These are phyloP conservation scores for Urochloa ruziziensis DNA, from an alignment of 176 grass and related monocot genomes.

Conservation along the genomic window DNA sequence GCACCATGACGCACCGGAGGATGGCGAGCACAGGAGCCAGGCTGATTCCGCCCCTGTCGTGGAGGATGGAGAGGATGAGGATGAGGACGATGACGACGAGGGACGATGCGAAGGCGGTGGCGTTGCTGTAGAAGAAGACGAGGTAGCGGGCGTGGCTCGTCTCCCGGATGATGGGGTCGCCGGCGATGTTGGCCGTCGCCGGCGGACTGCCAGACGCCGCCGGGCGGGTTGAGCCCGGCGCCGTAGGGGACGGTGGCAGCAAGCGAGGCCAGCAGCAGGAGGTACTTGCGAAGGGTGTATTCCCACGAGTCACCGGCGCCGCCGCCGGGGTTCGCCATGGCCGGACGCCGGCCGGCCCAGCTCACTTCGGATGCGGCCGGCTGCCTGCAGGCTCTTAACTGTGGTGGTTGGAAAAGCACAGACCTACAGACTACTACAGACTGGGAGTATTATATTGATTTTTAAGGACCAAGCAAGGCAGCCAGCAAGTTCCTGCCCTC, in stretches of 20 bases:
- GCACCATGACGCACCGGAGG: background rate
- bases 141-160: background rate
- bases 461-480: no score
- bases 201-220: background rate
- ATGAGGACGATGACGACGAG: background rate
- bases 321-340: background rate
- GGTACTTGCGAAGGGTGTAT: background rate
- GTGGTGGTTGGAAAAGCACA: background rate
- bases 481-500: no score
- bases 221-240: background rate
- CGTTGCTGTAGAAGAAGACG: background rate
- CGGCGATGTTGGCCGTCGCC: background rate
- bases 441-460: no score
- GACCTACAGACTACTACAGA: no score
- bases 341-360: background rate
- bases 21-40: background rate
- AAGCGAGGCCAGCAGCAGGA: background rate
- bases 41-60: background rate
- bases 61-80: background rate
- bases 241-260: background rate
- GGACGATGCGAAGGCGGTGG: background rate
- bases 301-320: background rate
- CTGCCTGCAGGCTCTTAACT: background rate
- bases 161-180: background rate
- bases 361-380: no score